These are phyloP conservation scores for Pestalotiopsis sp. DNA, from an alignment of 2,329 filamentous ascomycete species.

Conservation along the genomic window DNA sequence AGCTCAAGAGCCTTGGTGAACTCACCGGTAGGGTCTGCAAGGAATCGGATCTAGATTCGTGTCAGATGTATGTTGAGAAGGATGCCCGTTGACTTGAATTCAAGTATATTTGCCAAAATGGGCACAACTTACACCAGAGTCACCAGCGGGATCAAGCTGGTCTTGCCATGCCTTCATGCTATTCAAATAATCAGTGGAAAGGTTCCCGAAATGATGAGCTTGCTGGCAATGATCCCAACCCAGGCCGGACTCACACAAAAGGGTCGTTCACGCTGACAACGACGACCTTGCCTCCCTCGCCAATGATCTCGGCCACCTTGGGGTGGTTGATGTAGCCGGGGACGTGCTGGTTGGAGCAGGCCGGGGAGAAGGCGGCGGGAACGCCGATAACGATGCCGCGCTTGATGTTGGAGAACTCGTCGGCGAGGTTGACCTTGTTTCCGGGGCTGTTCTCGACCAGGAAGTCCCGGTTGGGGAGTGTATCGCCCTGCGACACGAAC, in stretches of 20 bases:
- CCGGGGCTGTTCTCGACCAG: conserved; percentile 85
- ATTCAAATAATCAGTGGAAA: neutral
- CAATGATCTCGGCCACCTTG: conserved; percentile 59
- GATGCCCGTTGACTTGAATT: neutral
- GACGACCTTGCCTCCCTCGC: conserved; percentile 78
- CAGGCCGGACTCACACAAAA: conserved; percentile 72
- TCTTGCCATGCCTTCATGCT: conserved; percentile 91
- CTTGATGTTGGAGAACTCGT: conserved; percentile 65
- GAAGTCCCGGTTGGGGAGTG: conserved; percentile 75
- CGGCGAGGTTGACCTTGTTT: conserved; percentile 85
- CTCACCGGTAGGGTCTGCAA: conserved; percentile 76
- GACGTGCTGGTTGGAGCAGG: conserved; percentile 68
- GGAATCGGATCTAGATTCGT: conserved; percentile 73
- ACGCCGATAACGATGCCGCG: conserved; percentile 86
- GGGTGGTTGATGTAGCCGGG: conserved; percentile 84
- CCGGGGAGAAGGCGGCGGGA: conserved; percentile 72
- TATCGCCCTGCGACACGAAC: conserved; percentile 77
- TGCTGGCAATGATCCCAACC: no score
- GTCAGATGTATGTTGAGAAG: neutral
- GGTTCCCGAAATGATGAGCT: no score
- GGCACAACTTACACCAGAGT: conserved; percentile 65
- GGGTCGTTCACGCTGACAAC: conserved; percentile 93
- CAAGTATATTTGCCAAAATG: neutral
- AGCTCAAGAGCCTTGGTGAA: conserved; percentile 87
- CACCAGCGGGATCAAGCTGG: conserved; percentile 72